Base-by-base conservation (phyloP, 805 yeast species). In the Debaryomyces maramus region DNA sequence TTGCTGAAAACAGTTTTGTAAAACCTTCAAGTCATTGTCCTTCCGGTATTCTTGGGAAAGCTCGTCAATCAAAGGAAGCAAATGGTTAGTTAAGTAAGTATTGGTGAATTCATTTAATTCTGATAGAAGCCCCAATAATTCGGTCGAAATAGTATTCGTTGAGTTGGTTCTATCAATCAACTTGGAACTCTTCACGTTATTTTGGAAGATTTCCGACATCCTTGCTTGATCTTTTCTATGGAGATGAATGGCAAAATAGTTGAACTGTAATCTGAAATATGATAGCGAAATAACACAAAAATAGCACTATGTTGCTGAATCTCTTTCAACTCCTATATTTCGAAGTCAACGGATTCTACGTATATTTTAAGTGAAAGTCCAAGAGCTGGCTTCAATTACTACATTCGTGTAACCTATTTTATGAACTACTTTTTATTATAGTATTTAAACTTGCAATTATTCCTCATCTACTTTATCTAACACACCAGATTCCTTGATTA, bases 401-500 rank as follows among this genome's bases (percentile, higher is more conserved):
- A 24, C 28, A 24, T n/a, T 24, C 6, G 13, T 6, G 10, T 24
- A 6, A 9, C 13, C 10, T 24, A 4, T 11, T 10, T 24, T 24
- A 24, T 24, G 15, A 10, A 24, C 13, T 13, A 24, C 13, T 24
- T 24, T 21, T 26, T 14, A 38, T 41, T 40, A 41, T 20, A 41
- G 46, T 31, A 22, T 22, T 15, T 34, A 20, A 23, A 26, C 26
- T 31, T 34, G 14, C 21, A 36, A 30, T 45, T 53, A 58, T 32
- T 63, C 67, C 29, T 61, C 67, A 33, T 58, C 66, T 22, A 30
- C 27, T 34, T 26, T 22, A 16, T 80, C 78, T 44, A 81, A 75
- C 29, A 88, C 78, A 2, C 93, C 96, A 30, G 82, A 66, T 47
- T 79, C 81, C 55, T 80, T 80, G 55, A 93, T 75, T 56, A 91